Percentiles rank a stretch among this genome's conserved stretches.
Evolutionary conservation across 257 asterid genomes (phyloP).

Genomic region (Salvia miltiorrhiza): DNA sequence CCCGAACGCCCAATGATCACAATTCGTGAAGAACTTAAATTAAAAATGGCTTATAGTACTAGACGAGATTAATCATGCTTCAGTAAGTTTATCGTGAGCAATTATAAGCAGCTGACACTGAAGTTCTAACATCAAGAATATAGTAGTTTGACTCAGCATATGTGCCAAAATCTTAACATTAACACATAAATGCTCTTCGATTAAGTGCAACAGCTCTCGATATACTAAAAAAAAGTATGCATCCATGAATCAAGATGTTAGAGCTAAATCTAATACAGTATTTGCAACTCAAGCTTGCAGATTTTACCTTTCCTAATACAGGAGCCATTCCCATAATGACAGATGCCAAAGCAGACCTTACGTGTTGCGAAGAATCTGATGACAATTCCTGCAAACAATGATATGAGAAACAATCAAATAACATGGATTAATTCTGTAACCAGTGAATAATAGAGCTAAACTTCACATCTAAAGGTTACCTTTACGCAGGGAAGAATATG

Average conservation of each 20-base stretch:
- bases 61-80: no score
- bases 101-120: no score
- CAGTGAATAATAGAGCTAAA: background rate
- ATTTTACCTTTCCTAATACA: slow-evolving; percentile 70
- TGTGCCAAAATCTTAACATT: no score
- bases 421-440: slow-evolving; percentile 16
- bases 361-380: slow-evolving; percentile 93
- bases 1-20: background rate
- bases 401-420: slow-evolving; percentile 6
- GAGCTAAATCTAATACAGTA: background rate
- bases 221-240: no score
- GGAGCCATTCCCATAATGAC: slow-evolving; percentile 99
- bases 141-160: no score
- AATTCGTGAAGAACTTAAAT: no score
- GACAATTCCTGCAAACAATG: slow-evolving; percentile 68
- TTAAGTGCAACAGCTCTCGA: background rate
- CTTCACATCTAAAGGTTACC: slow-evolving; percentile 33
- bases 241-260: no score
- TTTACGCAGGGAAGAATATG: slow-evolving; percentile 93
- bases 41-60: no score
- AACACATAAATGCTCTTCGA: no score
- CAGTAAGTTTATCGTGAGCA: no score
- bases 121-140: no score
- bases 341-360: slow-evolving; percentile 90
- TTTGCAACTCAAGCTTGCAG: background rate